Evolutionary conservation across 2,329 filamentous ascomycete species (phyloP).

Genomic region (Sphaerulina musiva): DNA sequence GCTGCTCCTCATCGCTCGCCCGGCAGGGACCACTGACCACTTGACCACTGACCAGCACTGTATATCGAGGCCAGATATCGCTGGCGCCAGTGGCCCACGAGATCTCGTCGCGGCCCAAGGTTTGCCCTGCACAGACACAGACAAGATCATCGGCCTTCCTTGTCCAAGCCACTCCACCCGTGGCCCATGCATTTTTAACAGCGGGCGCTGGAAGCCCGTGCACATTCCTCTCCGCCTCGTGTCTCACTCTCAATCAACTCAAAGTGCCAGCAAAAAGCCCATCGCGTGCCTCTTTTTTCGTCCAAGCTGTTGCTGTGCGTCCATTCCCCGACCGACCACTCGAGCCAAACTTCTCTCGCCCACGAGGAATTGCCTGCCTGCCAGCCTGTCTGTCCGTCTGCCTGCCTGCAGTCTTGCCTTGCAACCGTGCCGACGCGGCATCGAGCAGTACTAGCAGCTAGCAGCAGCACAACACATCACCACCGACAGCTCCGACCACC

Average conservation of each 20-base stretch:
- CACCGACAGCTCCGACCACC: not conserved
- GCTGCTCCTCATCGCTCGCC: too few relatives aligned
- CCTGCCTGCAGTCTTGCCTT: constrained; percentile 1
- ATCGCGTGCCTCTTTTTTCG: constrained; percentile 3
- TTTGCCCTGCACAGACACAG: not conserved
- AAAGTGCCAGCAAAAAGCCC: not conserved
- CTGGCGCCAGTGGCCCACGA: not conserved
- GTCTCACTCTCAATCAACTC: constrained; percentile 1
- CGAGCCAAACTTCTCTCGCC: too few relatives aligned
- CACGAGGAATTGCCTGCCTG: too few relatives aligned
- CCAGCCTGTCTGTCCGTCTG: not conserved
- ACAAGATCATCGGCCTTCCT: constrained; percentile 1
- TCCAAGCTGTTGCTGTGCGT: not conserved
- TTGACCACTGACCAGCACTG: not conserved
- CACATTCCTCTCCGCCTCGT: constrained; percentile 1
- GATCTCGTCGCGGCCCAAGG: not conserved
- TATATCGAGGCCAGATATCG: not conserved
- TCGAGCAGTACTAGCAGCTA: not conserved
- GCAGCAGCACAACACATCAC: not conserved
- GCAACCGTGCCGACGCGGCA: constrained; percentile 4
- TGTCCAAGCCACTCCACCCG: constrained; percentile 2
- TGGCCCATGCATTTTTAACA: not conserved
- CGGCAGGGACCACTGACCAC: not conserved
- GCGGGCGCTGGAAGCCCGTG: not conserved
- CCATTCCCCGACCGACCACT: not conserved